A percentile compares a stretch with the other conserved stretches of the same genome.
phyloP scores from a whole-genome alignment of 2,329 filamentous ascomycete species.

The Cordyceps farinosa region DNA sequence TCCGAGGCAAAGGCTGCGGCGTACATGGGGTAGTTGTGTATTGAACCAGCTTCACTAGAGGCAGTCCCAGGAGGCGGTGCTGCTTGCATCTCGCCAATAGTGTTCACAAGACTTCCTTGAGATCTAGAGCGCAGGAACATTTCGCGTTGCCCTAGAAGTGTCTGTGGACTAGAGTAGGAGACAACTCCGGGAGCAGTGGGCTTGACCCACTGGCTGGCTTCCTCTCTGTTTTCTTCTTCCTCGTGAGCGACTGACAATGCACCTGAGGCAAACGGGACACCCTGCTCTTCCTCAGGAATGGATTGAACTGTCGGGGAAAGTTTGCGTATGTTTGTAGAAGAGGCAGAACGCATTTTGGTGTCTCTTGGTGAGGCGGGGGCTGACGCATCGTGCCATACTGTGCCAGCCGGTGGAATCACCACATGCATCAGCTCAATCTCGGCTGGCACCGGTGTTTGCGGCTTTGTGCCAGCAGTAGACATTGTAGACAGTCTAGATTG shows the following conservation, averaged over 20 bases:
- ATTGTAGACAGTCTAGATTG: slow-evolving; percentile 28
- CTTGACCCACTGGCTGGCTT: neutral
- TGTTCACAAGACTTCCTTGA: slow-evolving; percentile 36
- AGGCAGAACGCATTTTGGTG: slow-evolving; percentile 23
- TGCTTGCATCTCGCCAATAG: slow-evolving; percentile 26
- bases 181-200: slow-evolving; percentile 42
- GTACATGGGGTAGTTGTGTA: slow-evolving; percentile 36
- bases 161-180: slow-evolving; percentile 51
- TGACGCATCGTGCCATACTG: neutral
- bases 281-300: slow-evolving; percentile 42
- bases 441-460: neutral
- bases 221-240: slow-evolving; percentile 22
- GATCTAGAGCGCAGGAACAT: slow-evolving; percentile 52
- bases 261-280: neutral
- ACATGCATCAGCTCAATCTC: neutral
- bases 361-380: neutral
- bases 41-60: slow-evolving; percentile 41
- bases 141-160: slow-evolving; percentile 54
- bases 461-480: slow-evolving; percentile 13
- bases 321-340: slow-evolving; percentile 25
- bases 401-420: neutral
- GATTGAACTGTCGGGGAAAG: slow-evolving; percentile 35
- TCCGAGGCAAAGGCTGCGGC: slow-evolving; percentile 36
- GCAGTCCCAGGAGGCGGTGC: slow-evolving; percentile 23
- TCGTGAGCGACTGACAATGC: slow-evolving; percentile 22